Evolutionary conservation across 2,329 filamentous ascomycete species (phyloP).

Genomic region (Ophiostoma populinum): DNA sequence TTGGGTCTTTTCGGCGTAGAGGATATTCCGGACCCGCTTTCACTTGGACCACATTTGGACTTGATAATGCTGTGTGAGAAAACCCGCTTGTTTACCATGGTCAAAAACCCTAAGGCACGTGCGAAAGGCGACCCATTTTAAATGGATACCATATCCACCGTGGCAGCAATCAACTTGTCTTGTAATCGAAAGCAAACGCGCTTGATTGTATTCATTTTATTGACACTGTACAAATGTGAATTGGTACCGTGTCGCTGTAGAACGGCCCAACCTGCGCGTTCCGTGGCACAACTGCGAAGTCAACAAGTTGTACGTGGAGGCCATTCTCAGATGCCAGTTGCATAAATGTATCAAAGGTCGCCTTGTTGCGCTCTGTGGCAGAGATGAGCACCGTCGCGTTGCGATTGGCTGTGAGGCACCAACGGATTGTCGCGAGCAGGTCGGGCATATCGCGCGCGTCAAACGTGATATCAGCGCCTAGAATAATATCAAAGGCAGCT

Average conservation of each 20-base stretch:
- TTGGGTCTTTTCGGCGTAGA: no score
- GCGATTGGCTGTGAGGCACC: constrained; percentile 33
- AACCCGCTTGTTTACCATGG: no score
- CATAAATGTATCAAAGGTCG: constrained; percentile 50
- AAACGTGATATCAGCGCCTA: constrained; percentile 69
- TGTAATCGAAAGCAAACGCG: no score
- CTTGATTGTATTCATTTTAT: background rate
- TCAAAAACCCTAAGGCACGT: no score
- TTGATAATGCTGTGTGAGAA: no score
- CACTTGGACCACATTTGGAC: no score
- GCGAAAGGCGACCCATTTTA: no score
- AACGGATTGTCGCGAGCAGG: constrained; percentile 36
- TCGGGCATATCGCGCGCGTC: constrained; percentile 45
- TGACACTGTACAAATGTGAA: constrained; percentile 30
- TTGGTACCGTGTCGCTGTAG: constrained; percentile 40
- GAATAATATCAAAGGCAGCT: constrained; percentile 38
- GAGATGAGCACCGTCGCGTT: constrained; percentile 45
- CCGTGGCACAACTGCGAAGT: constrained; percentile 22
- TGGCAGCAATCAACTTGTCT: no score
- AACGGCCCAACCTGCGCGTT: constrained; percentile 42
- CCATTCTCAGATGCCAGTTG: constrained; percentile 30
- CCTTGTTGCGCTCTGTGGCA: constrained; percentile 51
- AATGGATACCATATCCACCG: no score
- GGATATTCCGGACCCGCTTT: no score
- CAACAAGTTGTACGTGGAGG: constrained; percentile 25